These are phyloP conservation scores for Penicillium steckii DNA, from an alignment of 495 filamentous ascomycete species.

Conservation along the genomic window DNA sequence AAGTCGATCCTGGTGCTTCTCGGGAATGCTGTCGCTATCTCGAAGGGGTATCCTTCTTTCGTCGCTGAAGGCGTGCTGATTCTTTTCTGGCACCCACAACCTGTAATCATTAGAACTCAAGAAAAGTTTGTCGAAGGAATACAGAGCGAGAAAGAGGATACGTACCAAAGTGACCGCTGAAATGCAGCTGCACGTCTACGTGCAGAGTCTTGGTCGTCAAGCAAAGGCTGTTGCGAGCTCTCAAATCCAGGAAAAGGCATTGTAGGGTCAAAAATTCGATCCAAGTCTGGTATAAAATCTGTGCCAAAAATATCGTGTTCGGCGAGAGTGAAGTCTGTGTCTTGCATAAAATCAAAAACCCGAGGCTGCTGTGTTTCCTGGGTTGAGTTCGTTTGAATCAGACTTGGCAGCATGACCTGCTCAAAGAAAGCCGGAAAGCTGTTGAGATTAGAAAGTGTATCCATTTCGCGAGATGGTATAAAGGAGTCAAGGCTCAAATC, in stretches of 20 bases:
- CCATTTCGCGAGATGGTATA: not conserved
- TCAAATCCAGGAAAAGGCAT: conserved; percentile 3
- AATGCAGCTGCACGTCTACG: conserved; percentile 25
- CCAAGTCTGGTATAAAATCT: conserved; percentile 23
- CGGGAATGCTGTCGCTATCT: conserved; percentile 25
- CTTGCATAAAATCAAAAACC: conserved; percentile 28
- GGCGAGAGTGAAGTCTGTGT: conserved; percentile 16
- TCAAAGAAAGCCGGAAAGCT: conserved; percentile 29
- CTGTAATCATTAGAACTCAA: conserved; percentile 2
- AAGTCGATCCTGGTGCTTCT: conserved; percentile 12
- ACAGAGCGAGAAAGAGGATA: not conserved
- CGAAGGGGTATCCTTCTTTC: conserved; percentile 21
- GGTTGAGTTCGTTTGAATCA: not conserved
- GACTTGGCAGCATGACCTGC: conserved; percentile 23
- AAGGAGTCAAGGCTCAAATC: conserved; percentile 3
- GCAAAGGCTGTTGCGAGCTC: conserved; percentile 3
- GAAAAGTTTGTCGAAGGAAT: not conserved
- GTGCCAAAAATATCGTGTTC: conserved; percentile 21
- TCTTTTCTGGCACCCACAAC: conserved; percentile 30
- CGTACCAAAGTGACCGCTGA: conserved; percentile 25
- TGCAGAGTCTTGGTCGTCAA: conserved; percentile 15
- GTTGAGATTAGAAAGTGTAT: conserved; percentile 3
- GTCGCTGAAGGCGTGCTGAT: conserved; percentile 28
- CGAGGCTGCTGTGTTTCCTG: conserved; percentile 23
- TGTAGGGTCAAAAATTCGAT: conserved; percentile 16